Conservation (phyloP, 2,329 filamentous ascomycete genomes). For the Grosmannia huntii region DNA sequence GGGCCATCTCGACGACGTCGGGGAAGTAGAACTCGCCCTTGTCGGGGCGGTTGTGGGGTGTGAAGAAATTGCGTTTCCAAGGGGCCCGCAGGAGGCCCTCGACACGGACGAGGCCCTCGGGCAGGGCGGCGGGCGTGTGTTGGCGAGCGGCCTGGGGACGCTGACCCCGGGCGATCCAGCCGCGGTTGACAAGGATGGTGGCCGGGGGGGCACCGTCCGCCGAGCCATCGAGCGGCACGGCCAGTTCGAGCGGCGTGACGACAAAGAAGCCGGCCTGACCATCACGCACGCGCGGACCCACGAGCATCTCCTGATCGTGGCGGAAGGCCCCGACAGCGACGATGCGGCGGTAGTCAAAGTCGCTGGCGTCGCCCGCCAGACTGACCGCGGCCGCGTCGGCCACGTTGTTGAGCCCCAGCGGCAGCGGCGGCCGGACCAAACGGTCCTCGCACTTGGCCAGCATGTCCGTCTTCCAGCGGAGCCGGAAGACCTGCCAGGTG, state of each 20-base stretch:
- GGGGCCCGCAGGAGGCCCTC: conserved; percentile 79
- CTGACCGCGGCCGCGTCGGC: conserved; percentile 30
- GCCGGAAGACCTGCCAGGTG: conserved; percentile 87
- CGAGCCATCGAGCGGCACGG: conserved; percentile 13
- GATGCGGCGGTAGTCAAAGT: conserved; percentile 88
- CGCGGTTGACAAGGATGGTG: conserved; percentile 67
- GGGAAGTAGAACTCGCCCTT: conserved; percentile 88
- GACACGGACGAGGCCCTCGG: conserved; percentile 58
- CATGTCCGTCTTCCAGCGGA: conserved; percentile 88
- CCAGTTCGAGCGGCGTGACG: conserved; percentile 68
- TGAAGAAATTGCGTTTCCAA: conserved; percentile 98
- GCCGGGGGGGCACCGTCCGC: conserved; percentile 22
- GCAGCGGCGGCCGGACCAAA: conserved; percentile 71
- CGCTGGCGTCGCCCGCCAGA: conserved; percentile 19
- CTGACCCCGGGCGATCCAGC: conserved; percentile 78
- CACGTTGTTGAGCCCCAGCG: conserved; percentile 61
- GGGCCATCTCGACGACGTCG: conserved; percentile 85
- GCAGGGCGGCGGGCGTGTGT: conserved; percentile 51
- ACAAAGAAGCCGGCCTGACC: conserved; percentile 86
- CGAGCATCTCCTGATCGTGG: conserved; percentile 92
- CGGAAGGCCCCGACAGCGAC: conserved; percentile 59
- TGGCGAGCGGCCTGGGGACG: conserved; percentile 49
- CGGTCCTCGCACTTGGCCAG: conserved; percentile 89
- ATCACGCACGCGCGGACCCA: conserved; percentile 80
- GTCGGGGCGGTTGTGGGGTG: conserved; percentile 75